Conservation (phyloP, 2,329 filamentous ascomycete species). For the Ophiostoma sp. region DNA sequence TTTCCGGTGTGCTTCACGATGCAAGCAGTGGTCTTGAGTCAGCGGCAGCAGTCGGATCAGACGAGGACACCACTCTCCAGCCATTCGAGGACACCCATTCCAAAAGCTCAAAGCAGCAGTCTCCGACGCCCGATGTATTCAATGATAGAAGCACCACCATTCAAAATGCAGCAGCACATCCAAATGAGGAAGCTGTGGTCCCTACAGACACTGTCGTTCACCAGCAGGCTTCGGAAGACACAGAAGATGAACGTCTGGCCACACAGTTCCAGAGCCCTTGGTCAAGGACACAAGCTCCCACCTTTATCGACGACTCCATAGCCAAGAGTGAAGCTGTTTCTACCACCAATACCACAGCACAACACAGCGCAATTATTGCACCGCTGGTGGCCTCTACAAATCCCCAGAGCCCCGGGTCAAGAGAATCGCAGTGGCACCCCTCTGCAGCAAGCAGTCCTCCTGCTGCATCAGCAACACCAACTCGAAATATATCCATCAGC, state of each 20-base stretch:
- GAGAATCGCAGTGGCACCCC: slow-evolving; percentile 18
- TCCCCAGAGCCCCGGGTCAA: slow-evolving; percentile 23
- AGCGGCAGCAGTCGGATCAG: background rate
- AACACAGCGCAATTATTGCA: background rate
- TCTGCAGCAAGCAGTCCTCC: background rate
- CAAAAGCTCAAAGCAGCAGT: no score
- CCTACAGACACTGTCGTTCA: background rate
- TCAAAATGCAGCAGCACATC: no score
- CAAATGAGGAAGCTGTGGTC: no score
- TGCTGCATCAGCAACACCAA: background rate
- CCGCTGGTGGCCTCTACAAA: background rate
- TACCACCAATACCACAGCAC: background rate
- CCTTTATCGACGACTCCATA: background rate
- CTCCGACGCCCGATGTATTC: no score
- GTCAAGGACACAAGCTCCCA: slow-evolving; percentile 4
- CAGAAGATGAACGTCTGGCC: slow-evolving; percentile 16
- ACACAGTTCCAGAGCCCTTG: slow-evolving; percentile 28
- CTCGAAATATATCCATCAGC: background rate
- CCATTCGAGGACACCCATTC: background rate
- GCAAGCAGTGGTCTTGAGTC: background rate
- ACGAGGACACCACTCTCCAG: background rate
- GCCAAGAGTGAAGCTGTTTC: background rate
- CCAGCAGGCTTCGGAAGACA: background rate
- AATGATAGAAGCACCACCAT: no score
- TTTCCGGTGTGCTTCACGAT: no score